phyloP scores from a whole-genome alignment of 1,139 yeast species.

The Ogataea hybrid region DNA sequence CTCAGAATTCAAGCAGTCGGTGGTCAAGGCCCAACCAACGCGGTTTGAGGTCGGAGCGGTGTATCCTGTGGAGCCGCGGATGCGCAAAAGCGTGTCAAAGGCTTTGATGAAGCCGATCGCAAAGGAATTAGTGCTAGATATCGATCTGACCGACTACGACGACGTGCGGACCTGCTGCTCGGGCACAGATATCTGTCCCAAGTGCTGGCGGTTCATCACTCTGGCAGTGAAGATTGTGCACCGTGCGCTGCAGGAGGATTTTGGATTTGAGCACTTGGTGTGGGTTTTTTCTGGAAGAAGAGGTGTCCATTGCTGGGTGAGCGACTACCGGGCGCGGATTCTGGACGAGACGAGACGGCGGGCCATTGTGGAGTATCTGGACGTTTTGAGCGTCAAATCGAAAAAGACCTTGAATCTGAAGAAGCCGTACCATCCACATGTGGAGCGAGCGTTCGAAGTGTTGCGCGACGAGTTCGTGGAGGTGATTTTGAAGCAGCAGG shows the following conservation, averaged over 20 bases:
- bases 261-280: conserved; percentile 80
- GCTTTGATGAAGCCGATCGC: conserved; percentile 74
- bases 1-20: conserved; percentile 76
- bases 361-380: conserved; percentile 80
- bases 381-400: conserved; percentile 60
- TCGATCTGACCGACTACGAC: conserved; percentile 97
- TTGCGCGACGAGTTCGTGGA: conserved; percentile 63
- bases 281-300: conserved; percentile 99
- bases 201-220: conserved; percentile 95
- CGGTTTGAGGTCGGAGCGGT: conserved; percentile 97
- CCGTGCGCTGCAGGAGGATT: conserved; percentile 72
- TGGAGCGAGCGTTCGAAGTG: conserved; percentile 69
- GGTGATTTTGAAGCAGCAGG: conserved; percentile 74
- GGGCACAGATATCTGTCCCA: conserved; percentile 78
- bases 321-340: conserved; percentile 77
- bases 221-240: conserved; percentile 80
- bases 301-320: conserved; percentile 99
- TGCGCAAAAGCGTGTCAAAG: conserved; percentile 77
- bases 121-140: conserved; percentile 93
- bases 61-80: conserved; percentile 81
- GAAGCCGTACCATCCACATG: conserved; percentile 89
- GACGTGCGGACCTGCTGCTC: conserved; percentile 90
- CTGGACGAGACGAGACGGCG: conserved; percentile 73
- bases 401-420: conserved; percentile 49
- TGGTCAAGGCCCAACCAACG: conserved; percentile 72